These are phyloP conservation scores for Prosopis cineraria DNA, from an alignment of 306 rosid species.

Conservation along the genomic window DNA sequence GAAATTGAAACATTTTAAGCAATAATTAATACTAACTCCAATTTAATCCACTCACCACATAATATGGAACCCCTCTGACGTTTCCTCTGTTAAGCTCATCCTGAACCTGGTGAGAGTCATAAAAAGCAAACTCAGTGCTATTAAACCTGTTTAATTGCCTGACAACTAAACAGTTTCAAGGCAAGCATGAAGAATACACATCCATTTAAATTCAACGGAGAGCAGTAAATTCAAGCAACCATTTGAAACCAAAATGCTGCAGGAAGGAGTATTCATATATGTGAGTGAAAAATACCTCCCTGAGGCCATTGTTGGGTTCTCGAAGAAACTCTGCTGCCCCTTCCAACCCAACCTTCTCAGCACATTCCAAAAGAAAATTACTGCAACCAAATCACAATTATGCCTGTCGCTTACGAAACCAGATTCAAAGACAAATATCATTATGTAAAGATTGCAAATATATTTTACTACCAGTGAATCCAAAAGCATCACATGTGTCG, in stretches of 20 bases:
- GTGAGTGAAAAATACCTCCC: conserved; percentile 52
- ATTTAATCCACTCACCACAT: conserved; percentile 52
- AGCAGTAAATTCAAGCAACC: background rate
- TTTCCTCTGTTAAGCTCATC: conserved; percentile 1
- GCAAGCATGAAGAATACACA: background rate
- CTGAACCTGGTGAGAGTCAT: too few relatives aligned
- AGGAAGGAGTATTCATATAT: conserved; percentile 8
- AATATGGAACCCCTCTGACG: conserved; percentile 76
- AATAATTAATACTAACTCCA: background rate
- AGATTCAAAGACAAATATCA: too few relatives aligned
- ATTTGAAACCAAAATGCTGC: conserved; percentile 15
- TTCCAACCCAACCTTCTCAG: conserved; percentile 68
- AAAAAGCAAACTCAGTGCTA: too few relatives aligned
- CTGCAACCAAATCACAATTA: too few relatives aligned
- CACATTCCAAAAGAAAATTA: conserved; percentile 64
- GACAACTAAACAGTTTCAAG: too few relatives aligned
- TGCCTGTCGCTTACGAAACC: too few relatives aligned
- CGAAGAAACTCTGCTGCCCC: conserved; percentile 88
- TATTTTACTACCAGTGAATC: too few relatives aligned
- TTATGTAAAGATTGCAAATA: too few relatives aligned
- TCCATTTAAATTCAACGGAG: background rate
- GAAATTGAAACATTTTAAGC: too few relatives aligned
- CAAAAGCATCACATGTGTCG: too few relatives aligned
- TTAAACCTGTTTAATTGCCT: too few relatives aligned
- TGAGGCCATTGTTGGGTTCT: conserved; percentile 71